Evolutionary conservation across 2,329 filamentous ascomycete species (phyloP).

Genomic region (Lasiodiplodia gonubiensis): DNA sequence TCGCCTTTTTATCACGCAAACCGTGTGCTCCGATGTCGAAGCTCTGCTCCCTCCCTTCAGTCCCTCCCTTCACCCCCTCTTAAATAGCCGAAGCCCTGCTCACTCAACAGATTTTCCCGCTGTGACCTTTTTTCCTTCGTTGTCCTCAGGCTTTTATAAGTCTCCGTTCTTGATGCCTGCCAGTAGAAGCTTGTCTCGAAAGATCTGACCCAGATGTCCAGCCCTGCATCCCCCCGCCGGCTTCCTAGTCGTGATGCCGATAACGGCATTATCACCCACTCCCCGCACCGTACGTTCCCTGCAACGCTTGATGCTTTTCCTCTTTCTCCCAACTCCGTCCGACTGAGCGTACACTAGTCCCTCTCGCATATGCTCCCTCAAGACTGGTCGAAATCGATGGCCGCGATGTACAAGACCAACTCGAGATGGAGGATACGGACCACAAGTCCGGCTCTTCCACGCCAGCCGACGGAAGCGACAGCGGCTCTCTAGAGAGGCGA

Average conservation of each 20-base stretch:
- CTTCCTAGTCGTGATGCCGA: constrained; percentile 1
- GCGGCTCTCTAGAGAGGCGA: constrained; percentile 31
- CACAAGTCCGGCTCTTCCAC: constrained; percentile 33
- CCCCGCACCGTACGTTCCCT: constrained; percentile 13
- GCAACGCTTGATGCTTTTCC: neutral
- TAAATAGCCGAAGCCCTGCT: neutral
- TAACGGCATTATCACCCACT: constrained; percentile 2
- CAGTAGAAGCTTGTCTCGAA: neutral
- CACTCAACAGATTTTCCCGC: too few relatives aligned
- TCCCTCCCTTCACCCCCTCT: neutral
- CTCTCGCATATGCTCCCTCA: neutral
- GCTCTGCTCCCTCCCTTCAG: neutral
- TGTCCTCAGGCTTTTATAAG: neutral
- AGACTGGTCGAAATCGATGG: constrained; percentile 29
- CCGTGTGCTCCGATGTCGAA: neutral
- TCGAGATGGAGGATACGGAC: constrained; percentile 39
- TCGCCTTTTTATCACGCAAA: constrained; percentile 6
- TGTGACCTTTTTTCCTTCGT: neutral
- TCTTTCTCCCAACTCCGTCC: neutral
- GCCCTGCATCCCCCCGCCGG: neutral
- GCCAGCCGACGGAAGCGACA: constrained; percentile 2
- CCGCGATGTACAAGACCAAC: constrained; percentile 36
- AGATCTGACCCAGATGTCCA: neutral
- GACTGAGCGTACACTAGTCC: neutral
- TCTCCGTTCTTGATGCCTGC: neutral